Percentiles rank a stretch among this genome's conserved stretches.
Evolutionary conservation across 2,329 filamentous ascomycete species (phyloP).

Genomic region (Colletotrichum sojae): DNA sequence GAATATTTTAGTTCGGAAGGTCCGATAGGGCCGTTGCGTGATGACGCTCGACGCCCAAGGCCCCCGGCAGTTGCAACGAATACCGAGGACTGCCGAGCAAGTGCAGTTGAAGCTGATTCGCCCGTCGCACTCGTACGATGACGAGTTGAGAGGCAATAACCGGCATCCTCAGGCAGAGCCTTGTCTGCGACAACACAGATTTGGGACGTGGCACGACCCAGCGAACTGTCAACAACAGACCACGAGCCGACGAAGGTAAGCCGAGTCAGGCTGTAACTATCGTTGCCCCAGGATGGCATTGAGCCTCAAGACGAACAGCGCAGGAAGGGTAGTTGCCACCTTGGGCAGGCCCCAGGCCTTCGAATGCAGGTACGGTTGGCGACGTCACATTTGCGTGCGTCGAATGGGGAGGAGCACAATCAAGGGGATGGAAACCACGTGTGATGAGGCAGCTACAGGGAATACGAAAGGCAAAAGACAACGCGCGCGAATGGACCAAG

Average conservation of each 20-base stretch:
- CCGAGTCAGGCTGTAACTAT: background rate
- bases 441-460: slow-evolving; percentile 1
- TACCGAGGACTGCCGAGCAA: background rate
- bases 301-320: background rate
- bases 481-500: background rate
- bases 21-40: slow-evolving; percentile 3
- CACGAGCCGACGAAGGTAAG: slow-evolving; percentile 2
- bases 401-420: background rate
- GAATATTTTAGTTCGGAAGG: background rate
- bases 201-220: background rate
- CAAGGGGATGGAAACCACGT: background rate
- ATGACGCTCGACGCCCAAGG: slow-evolving; percentile 2
- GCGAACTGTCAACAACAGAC: too few species aligned
- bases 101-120: background rate
- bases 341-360: background rate
- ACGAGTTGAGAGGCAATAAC: slow-evolving; percentile 1
- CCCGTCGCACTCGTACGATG: slow-evolving; percentile 12
- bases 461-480: background rate
- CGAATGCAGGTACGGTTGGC: slow-evolving; percentile 9
- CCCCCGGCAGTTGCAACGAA: background rate
- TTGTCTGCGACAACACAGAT: slow-evolving; percentile 5
- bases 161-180: background rate
- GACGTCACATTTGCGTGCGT: slow-evolving; percentile 29
- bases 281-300: background rate
- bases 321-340: background rate